Base-by-base conservation (phyloP, 495 filamentous ascomycete genomes). In the Cudoniella acicularis region DNA sequence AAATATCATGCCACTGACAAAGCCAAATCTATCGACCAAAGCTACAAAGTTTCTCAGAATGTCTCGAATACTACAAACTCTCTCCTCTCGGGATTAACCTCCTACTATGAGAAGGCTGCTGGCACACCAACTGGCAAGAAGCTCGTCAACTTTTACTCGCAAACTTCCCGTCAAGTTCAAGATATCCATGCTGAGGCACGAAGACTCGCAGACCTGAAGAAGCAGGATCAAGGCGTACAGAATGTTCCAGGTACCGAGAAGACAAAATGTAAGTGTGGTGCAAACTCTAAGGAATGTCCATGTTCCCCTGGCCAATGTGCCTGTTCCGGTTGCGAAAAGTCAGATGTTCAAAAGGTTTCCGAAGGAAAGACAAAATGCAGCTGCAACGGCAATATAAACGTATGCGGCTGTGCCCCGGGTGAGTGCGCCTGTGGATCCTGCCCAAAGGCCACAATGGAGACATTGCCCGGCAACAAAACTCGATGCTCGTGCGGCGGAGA, bases 151-250 rank as follows among this genome's bases (percentile, higher is more conserved):
- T 98, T 98, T 76, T 98, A 98, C 72, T 79, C 82, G 9, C 77
- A 87, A 57, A 80, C 86, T 55, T 82, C 85, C 69, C 90, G 91
- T 73, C 90, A 96, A 77, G 89, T 96, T 10, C 78, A 89, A 50
- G 94, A 98, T 64, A 93, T 98, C 54, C 93, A 98, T 71, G 81
- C 74, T 51, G 94, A 98, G 79, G 94, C 94, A 1, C 79, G 83
- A 49, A 85, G 93, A 61, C 76, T 98, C 25, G 92, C 92, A 10
- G 87, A 96, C 64, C 66, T 98, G 58, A 96, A 96, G 84, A 85
- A 84, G 81, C 57, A 91, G 79, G 80, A 79, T 69, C 73, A 57
- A 68, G 76, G 55, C 27, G 47, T 25, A 20, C 20, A 23, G 9
- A 64, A 52, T 2, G 63, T 54, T 56, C 23, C 57, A 24, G 61